Conservation (phyloP, 2,329 filamentous ascomycete genomes). For the Pseudocercospora macadamiae region DNA sequence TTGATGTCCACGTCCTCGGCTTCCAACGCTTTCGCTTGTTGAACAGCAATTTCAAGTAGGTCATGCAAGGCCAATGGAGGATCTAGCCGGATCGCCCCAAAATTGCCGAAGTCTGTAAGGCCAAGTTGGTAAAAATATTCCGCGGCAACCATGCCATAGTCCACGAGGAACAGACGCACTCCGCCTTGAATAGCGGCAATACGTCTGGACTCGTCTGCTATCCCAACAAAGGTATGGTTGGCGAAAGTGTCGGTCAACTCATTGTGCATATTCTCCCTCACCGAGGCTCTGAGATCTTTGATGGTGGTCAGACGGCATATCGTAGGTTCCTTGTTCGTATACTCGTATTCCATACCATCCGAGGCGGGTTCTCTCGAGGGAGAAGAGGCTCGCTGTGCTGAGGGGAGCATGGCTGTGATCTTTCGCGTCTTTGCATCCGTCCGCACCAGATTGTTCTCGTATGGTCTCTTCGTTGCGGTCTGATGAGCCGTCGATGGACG, state of each 20-base stretch:
- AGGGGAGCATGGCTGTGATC: conserved; percentile 93
- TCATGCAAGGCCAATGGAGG: conserved; percentile 72
- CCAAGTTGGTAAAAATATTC: conserved; percentile 97
- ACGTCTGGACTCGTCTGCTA: conserved; percentile 84
- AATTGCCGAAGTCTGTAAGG: conserved; percentile 94
- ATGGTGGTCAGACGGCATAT: conserved; percentile 79
- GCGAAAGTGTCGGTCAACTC: conserved; percentile 85
- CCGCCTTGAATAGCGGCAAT: conserved; percentile 92
- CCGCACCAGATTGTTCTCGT: conserved; percentile 86
- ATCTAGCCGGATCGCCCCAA: conserved; percentile 78
- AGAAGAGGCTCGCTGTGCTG: conserved; percentile 47
- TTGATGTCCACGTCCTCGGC: conserved; percentile 60
- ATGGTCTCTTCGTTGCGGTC: conserved; percentile 55
- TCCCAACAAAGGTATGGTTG: conserved; percentile 87
- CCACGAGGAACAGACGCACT: conserved; percentile 87
- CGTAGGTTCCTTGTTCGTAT: conserved; percentile 68
- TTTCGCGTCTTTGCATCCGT: conserved; percentile 89
- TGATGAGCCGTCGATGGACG: conserved; percentile 36
- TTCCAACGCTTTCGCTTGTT: conserved; percentile 58
- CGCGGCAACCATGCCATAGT: conserved; percentile 82
- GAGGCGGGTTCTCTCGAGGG: conserved; percentile 33
- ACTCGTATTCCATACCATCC: conserved; percentile 70
- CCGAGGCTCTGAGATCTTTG: conserved; percentile 78
- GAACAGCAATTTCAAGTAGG: conserved; percentile 72
- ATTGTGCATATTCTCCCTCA: conserved; percentile 80